A percentile compares a stretch with the other conserved stretches of the same genome.
Evolutionary conservation across 2,329 filamentous ascomycete species (phyloP).

Genomic region (Fusarium sp.): DNA sequence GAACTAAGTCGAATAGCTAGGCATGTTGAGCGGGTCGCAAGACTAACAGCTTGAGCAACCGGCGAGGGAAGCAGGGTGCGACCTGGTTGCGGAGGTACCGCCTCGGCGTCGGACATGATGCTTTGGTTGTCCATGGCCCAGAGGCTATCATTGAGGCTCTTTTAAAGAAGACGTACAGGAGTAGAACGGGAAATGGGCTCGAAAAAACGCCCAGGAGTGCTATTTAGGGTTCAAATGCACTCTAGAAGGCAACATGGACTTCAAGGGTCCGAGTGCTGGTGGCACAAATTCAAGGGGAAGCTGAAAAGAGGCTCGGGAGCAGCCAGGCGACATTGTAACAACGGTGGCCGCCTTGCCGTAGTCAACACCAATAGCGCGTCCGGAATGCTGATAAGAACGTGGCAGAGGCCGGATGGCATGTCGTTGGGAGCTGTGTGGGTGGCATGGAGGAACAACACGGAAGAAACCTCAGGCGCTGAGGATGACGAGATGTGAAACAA

Average conservation of each 20-base stretch:
- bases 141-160: constrained; percentile 22
- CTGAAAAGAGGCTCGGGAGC: constrained; percentile 23
- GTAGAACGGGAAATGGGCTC: constrained; percentile 1
- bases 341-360: constrained; percentile 21
- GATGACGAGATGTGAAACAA: constrained; percentile 42
- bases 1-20: constrained; percentile 70
- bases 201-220: background rate
- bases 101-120: constrained; percentile 30
- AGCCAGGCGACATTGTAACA: constrained; percentile 14
- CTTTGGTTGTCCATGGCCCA: constrained; percentile 42
- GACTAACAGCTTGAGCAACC: constrained; percentile 72
- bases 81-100: constrained; percentile 44
- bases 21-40: constrained; percentile 73
- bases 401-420: constrained; percentile 42
- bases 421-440: constrained; percentile 30
- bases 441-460: constrained; percentile 17
- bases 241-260: background rate
- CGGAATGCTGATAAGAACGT: constrained; percentile 42
- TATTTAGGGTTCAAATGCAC: background rate
- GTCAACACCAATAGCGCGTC: constrained; percentile 38
- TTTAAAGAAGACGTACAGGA: constrained; percentile 10
- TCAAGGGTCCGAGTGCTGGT: background rate
- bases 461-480: constrained; percentile 23
- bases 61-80: constrained; percentile 71
- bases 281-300: constrained; percentile 13